Base-by-base conservation (phyloP, 2,329 filamentous ascomycete species). In the Amauroascus niger region DNA sequence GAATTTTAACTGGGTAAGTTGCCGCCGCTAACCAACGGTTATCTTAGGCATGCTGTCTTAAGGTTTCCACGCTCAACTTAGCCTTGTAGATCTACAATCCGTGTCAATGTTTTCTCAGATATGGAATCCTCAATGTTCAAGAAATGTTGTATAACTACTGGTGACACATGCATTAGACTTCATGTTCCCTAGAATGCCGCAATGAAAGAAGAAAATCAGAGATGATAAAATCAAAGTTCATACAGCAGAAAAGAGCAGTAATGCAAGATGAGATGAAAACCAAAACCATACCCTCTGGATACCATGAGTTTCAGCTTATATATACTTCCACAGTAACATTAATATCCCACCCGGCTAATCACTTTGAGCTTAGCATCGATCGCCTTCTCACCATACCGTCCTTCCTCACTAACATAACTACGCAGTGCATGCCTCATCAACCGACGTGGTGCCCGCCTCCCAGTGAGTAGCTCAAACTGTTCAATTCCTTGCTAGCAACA, bases 381-480 rank as follows among this genome's bases (percentile, higher is more conserved):
- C 13, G 47, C 28, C 11, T 50, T 50, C 26, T 50, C 47, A 40
- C 45, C 49, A 11, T 61, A 52, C 45, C 66, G 63, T 18, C 62
- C 66, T 43, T 69, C 67, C 20, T 68, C 66, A 8, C 61, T 62
- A 54, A 62, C 60, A 49, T 69, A 69, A 43, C 68, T 65, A 46
- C 67, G 62, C 8, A 69, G 59, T 3, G 69, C 63, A 14, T 61
- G 65, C 18, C 67, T 63, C 68, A 71, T 70, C 11, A 70, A 48
- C 18, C 67, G 64, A 11, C 67, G 63, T 3, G 69, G 68, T 14
- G 68, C 67, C n/a, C 67, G 67, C 9, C 67, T 65, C 7, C 68
- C 66, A 1, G 68, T 71, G 44, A 70, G 68, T 1, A 71, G 58
- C 47, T 71, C 69, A 32, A 71, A 71, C 43, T 71, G 69, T 3